Base-by-base conservation (phyloP, 1,284 basidiomycete species). In the Rhodofomes roseus region DNA sequence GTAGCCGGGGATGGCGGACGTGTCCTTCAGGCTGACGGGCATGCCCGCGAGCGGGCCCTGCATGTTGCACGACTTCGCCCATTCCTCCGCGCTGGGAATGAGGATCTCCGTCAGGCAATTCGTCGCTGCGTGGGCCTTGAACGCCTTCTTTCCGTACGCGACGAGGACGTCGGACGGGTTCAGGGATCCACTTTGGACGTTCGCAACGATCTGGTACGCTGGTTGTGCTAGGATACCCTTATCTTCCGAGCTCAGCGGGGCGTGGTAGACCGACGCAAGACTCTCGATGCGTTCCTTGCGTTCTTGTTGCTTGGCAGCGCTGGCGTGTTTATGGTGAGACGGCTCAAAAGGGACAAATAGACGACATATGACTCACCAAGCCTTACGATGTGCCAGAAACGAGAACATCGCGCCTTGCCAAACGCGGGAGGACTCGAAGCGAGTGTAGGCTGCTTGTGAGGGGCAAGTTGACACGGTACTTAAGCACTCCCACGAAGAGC, bases 11-110 rank as follows among this genome's bases (percentile, higher is more conserved):
- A 94, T 79, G 66, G 87, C 78, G 59, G 85, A 69, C 25, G 80
- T 81, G 69, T 90, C 87, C 75, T 90, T 90, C 66, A 90, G 73
- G 57, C 86, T 87, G 41, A 90, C 76, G 20, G 87, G 87, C 22
- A 90, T 83, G 16, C 88, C 87, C 31, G 86, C 78, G 34, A 90
- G 75, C 12, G 85, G 82, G 78, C 76, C 81, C 20, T 76, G 57
- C 56, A 60, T 73, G 60, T 79, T 77, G 63, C 77, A 79, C 0
- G 70, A 63, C 53, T 66, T 61, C 14, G 72, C 82, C 78, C 77
- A 81, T 7, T 59, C 63, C 57, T 79, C 71, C 14, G 82, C 81
- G 36, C 75, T 69, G 0, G 71, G 62, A 43, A 84, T 78, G 70
- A 86, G 78, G 40, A 86, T 71, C 66, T 85, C 83, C 2, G 83